phyloP scores from a whole-genome alignment of 495 filamentous ascomycete species.

The Podospora bellae-mahoneyi region DNA sequence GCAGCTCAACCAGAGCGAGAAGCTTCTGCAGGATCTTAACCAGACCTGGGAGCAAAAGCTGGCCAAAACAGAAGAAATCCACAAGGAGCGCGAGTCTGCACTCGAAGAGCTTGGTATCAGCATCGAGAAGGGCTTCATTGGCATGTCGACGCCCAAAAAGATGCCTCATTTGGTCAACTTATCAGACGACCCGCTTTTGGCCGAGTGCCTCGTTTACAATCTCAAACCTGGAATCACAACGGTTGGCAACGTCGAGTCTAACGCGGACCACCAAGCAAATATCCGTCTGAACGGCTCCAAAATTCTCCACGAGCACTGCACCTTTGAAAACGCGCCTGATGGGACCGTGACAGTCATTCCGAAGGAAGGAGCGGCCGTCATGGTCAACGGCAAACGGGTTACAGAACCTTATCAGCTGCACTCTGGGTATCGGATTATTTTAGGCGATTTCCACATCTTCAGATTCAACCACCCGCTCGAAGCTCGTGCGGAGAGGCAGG shows the following conservation, averaged over 20 bases:
- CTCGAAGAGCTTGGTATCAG: slow-evolving; percentile 96
- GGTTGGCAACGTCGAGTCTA: slow-evolving; percentile 84
- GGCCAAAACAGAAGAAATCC: slow-evolving; percentile 89
- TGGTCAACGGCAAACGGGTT: slow-evolving; percentile 93
- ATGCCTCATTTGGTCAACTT: slow-evolving; percentile 99
- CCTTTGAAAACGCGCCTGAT: slow-evolving; percentile 82
- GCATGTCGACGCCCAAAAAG: slow-evolving; percentile 92
- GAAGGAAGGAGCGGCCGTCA: slow-evolving; percentile 84
- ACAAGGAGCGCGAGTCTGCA: slow-evolving; percentile 93
- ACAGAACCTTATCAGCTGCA: slow-evolving; percentile 77
- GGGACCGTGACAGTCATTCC: slow-evolving; percentile 87
- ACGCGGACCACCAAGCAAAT: slow-evolving; percentile 73
- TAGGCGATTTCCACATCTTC: slow-evolving; percentile 99
- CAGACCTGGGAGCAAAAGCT: slow-evolving; percentile 99
- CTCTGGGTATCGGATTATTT: slow-evolving; percentile 90
- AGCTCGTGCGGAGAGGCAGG: slow-evolving; percentile 86
- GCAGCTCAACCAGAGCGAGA: slow-evolving; percentile 92
- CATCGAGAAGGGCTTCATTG: slow-evolving; percentile 97
- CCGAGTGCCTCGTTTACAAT: slow-evolving; percentile 97
- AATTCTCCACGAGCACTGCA: slow-evolving; percentile 88
- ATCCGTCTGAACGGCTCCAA: slow-evolving; percentile 92
- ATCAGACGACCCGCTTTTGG: slow-evolving; percentile 90
- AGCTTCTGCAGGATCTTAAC: slow-evolving; percentile 92
- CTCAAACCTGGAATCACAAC: slow-evolving; percentile 92
- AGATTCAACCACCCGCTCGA: slow-evolving; percentile 98